Evolutionary conservation across 768 basidiomycete species (phyloP).

Genomic region (Rhizopogon vulgaris): DNA sequence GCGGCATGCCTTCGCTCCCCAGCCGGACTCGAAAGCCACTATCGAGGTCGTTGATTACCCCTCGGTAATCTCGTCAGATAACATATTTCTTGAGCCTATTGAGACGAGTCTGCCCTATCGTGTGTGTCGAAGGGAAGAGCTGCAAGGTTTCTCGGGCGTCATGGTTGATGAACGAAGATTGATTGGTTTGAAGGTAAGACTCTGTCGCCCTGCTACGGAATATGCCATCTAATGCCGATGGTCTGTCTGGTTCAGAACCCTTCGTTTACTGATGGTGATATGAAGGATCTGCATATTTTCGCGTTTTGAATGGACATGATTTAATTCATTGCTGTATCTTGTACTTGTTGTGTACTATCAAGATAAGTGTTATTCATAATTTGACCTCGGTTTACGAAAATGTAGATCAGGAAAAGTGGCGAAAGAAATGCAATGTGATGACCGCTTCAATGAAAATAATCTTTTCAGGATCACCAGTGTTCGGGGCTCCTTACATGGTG

Average conservation of each 20-base stretch:
- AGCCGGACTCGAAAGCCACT: not conserved
- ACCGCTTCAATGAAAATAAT: no score
- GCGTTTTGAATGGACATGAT: constrained; percentile 18
- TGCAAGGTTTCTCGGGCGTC: constrained; percentile 29
- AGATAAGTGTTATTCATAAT: no score
- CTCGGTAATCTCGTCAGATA: constrained; percentile 7
- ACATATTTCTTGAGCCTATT: constrained; percentile 20
- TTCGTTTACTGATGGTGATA: constrained; percentile 24
- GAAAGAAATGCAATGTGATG: no score
- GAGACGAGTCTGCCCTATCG: constrained; percentile 28
- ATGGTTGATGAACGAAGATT: constrained; percentile 39
- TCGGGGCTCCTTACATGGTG: no score
- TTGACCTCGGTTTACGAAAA: no score
- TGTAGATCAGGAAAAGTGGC: no score
- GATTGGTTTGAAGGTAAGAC: constrained; percentile 33
- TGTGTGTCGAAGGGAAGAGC: constrained; percentile 14
- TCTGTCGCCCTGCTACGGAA: not conserved
- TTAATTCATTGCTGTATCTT: not conserved
- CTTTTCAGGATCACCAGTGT: no score
- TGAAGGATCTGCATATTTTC: constrained; percentile 30
- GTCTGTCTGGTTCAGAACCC: constrained; percentile 11
- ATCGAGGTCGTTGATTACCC: constrained; percentile 6
- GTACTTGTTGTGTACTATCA: not conserved
- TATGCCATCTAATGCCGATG: not conserved
- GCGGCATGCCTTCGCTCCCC: not conserved